phyloP scores from a whole-genome alignment of 202 grass and related monocot genomes.

The Setaria viridis region DNA sequence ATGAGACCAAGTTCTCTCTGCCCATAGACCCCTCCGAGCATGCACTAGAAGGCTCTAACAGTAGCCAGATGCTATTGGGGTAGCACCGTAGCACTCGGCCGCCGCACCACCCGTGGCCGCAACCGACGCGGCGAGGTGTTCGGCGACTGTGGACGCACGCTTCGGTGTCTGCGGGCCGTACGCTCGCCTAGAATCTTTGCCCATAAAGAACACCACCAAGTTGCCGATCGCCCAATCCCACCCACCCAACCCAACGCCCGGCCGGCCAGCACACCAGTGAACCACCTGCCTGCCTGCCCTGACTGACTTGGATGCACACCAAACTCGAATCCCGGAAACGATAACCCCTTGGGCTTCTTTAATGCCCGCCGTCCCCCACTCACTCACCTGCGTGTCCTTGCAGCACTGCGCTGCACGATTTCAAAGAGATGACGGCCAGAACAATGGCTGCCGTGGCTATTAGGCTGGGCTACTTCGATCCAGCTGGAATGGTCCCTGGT shows the following conservation, averaged over 20 bases:
- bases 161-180: slow-evolving; percentile 18
- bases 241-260: background rate
- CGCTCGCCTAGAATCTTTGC: slow-evolving; percentile 38
- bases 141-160: slow-evolving; percentile 25
- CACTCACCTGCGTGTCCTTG: background rate
- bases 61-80: background rate
- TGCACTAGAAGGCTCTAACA: background rate
- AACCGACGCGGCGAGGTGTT: slow-evolving; percentile 7
- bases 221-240: slow-evolving; percentile 18
- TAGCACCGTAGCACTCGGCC: background rate
- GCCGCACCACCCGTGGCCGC: slow-evolving; percentile 6
- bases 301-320: slow-evolving; percentile 20
- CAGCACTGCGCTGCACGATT: background rate
- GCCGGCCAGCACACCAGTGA: background rate
- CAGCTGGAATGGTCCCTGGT: slow-evolving; percentile 1
- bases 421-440: background rate
- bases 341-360: slow-evolving; percentile 33
- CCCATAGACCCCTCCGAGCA: background rate
- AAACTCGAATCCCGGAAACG: slow-evolving; percentile 35
- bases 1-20: background rate
- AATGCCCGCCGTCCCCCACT: background rate
- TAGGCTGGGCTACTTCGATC: background rate
- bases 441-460: background rate
- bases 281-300: background rate
- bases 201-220: slow-evolving; percentile 32